Base-by-base conservation (phyloP, 441 rosid species). In the Pelargonium australe region DNA sequence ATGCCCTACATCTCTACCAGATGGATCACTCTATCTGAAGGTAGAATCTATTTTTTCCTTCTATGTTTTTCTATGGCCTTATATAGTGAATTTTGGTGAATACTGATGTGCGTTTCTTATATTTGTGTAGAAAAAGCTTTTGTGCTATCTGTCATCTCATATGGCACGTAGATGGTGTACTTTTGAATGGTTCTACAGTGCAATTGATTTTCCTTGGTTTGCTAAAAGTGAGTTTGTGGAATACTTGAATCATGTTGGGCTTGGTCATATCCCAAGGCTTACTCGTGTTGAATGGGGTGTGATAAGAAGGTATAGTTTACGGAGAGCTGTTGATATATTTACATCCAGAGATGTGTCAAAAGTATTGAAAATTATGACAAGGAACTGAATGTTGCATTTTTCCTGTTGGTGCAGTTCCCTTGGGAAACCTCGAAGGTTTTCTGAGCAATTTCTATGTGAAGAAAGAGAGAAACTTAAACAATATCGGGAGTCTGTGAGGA, bases 121-220 rank as follows among this genome's bases (percentile, higher is more conserved):
- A 7, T 69, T 41, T 61, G 70, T 70, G 68, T 87, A 93, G 98
- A 87, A 87, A 78, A 81, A 82, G 76, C 79, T 91, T 70, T 86
- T 88, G 49, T 76, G 79, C 74, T 82, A 85, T 77, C 78, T 96
- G 72, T 90, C 98, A 73, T 80, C 85, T 61, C 74, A 80, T 60
- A 65, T 89, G 71, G 86, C 84, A 7, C 87, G 88, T 58, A 84
- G 89, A 83, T 87, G 98, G 96, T 96, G 97, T 84, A 78, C 74
- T 64, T 96, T 78, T 80, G 98, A 96, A 81, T 96, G 99, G 99
- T 96, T 96, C 80, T 94, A 90, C 72, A 87, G 98, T 80, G 96
- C 97, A 61, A 88, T 93, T 68, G 99, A 96, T 78, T 91, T 89
- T 73, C 96, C 98, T 37, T 96, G 99, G 99, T 96, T 96, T 86